Evolutionary conservation across 2,329 filamentous ascomycete species (phyloP).

Genomic region (Alternaria ventricosa): DNA sequence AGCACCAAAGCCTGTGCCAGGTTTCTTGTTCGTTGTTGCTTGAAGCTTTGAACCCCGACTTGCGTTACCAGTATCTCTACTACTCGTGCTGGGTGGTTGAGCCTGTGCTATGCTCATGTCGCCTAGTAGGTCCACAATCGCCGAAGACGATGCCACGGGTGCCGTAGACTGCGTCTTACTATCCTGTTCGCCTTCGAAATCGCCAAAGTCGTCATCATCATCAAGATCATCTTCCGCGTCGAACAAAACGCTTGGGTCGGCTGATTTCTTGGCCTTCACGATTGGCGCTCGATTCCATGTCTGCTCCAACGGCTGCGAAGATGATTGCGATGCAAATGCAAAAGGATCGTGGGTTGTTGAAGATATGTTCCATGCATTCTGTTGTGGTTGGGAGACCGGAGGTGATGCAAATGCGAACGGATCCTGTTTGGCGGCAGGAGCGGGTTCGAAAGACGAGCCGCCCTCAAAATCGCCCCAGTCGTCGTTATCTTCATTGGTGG

Average conservation of each 20-base stretch:
- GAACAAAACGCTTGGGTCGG: conserved; percentile 49
- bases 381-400: conserved; percentile 17
- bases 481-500: conserved; percentile 36
- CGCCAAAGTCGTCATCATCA: conserved; percentile 49
- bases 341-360: conserved; percentile 21
- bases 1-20: conserved; percentile 22
- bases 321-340: conserved; percentile 4
- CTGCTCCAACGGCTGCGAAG: conserved; percentile 14
- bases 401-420: conserved; percentile 22
- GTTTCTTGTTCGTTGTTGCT: conserved; percentile 13
- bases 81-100: conserved; percentile 6
- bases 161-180: background rate
- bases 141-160: conserved; percentile 17
- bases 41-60: background rate
- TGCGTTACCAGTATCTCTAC: background rate
- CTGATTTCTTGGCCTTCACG: conserved; percentile 39
- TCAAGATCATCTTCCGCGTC: conserved; percentile 47
- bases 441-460: conserved; percentile 24
- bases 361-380: conserved; percentile 12
- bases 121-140: conserved; percentile 35
- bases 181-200: conserved; percentile 39
- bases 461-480: conserved; percentile 53
- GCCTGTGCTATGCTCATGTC: conserved; percentile 33
- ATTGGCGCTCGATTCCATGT: conserved; percentile 36
- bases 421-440: conserved; percentile 20